Evolutionary conservation across 164 flowering plant species (phyloP).

Genomic region (Sextonia rubra): DNA sequence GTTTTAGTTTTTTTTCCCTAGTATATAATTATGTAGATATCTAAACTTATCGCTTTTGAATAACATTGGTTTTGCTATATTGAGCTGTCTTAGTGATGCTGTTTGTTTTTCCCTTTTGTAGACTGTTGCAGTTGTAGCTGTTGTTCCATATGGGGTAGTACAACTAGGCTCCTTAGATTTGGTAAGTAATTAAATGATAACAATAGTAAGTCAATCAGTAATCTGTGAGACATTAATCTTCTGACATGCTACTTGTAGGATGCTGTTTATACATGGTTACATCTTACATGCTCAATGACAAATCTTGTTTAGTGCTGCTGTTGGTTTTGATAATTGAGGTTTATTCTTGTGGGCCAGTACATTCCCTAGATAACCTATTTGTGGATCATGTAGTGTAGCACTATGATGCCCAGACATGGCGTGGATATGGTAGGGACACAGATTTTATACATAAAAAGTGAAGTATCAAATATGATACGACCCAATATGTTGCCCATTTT

Average conservation of each 20-base stretch:
- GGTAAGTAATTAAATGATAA: slow-evolving; percentile 32
- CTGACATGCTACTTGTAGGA: not conserved
- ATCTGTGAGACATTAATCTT: not conserved
- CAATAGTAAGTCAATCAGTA: not conserved
- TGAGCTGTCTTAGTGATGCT: not conserved
- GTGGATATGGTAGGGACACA: no score
- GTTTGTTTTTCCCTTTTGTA: slow-evolving; percentile 29
- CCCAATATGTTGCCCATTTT: no score
- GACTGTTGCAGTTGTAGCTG: slow-evolving; percentile 77
- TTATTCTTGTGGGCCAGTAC: not conserved
- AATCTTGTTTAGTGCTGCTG: not conserved
- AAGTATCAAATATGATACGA: no score
- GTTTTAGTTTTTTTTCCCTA: not conserved
- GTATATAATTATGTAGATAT: not conserved
- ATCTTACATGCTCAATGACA: no score
- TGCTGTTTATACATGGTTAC: not conserved
- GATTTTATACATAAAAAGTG: no score
- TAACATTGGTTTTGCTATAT: not conserved
- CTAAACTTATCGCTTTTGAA: not conserved
- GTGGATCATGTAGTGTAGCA: no score
- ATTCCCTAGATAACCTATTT: no score
- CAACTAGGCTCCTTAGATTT: slow-evolving; percentile 74
- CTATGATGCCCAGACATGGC: no score
- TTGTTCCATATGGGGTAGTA: slow-evolving; percentile 72
- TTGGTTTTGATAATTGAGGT: not conserved